Percentiles rank a stretch among this genome's conserved stretches.
phyloP scores from a whole-genome alignment of 768 basidiomycete species.

The Mycena rebaudengoi region DNA sequence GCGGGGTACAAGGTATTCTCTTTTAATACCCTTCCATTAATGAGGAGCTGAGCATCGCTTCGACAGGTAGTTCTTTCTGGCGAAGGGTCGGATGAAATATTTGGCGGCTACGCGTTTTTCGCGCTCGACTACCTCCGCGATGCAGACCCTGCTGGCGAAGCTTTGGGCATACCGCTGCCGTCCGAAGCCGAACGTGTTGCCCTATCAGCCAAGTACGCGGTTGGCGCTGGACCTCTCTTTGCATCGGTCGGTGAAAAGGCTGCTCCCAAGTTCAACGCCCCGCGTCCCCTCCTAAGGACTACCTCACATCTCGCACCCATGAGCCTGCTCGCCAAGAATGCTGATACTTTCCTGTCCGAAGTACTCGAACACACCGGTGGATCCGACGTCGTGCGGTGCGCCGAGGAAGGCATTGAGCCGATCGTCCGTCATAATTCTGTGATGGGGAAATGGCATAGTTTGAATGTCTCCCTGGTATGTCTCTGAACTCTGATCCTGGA shows the following conservation, averaged over 20 bases:
- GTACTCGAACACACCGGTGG: not conserved
- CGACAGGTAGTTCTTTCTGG: conserved; percentile 6
- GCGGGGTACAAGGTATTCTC: conserved; percentile 15
- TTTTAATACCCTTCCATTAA: too few species aligned
- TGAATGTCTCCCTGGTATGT: not conserved
- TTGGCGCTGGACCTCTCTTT: not conserved
- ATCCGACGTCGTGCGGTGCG: not conserved
- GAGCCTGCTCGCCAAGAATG: not conserved
- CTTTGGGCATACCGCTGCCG: conserved; percentile 1
- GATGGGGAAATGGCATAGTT: conserved; percentile 2
- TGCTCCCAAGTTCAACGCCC: conserved; percentile 2
- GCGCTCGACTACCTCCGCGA: conserved; percentile 4
- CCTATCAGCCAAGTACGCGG: not conserved
- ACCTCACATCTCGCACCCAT: not conserved
- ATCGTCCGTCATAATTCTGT: conserved; percentile 1
- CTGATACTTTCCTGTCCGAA: not conserved
- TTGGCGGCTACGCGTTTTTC: conserved; percentile 14
- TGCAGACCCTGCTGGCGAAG: not conserved
- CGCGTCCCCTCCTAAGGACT: not conserved
- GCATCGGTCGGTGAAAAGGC: not conserved
- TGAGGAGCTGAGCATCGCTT: not conserved
- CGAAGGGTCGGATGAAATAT: conserved; percentile 15
- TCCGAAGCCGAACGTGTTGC: not conserved
- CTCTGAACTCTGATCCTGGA: not conserved
- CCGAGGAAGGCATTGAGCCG: conserved; percentile 3